A percentile compares a stretch with the other conserved stretches of the same genome.
Conservation (phyloP, 2,329 filamentous ascomycete species). For the Calycina herbarum region DNA sequence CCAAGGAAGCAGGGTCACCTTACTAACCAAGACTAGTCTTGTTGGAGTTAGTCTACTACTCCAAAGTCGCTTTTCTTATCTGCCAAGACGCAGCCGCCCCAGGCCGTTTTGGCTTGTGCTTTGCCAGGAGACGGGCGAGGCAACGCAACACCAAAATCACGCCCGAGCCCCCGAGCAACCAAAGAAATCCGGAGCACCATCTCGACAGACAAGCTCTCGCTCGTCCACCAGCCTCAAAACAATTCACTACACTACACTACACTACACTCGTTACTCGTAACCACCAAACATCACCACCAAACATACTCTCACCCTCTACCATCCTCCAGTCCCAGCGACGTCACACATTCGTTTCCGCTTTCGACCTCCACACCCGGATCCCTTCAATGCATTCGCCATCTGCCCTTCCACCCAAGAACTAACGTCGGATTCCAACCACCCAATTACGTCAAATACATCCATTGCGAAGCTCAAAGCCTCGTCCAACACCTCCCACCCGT, state of each 20-base stretch:
- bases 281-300: background rate
- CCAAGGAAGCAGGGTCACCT: background rate
- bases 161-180: background rate
- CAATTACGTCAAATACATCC: conserved; percentile 14
- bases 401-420: conserved; percentile 17
- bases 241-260: background rate
- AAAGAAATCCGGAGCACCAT: background rate
- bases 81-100: background rate
- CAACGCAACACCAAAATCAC: background rate
- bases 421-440: conserved; percentile 12
- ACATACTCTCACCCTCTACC: background rate
- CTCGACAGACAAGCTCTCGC: background rate
- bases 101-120: background rate
- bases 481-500: conserved; percentile 6
- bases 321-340: conserved; percentile 5
- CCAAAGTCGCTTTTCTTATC: background rate
- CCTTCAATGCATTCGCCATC: conserved; percentile 29
- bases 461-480: conserved; percentile 7
- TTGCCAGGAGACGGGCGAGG: background rate
- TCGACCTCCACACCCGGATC: conserved; percentile 7
- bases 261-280: background rate
- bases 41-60: background rate
- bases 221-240: background rate
- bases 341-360: conserved; percentile 27
- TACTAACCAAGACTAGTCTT: background rate